Percentiles rank a stretch among this genome's conserved stretches.
phyloP scores from a whole-genome alignment of 2,329 filamentous ascomycete genomes.

The Pseudogymnoascus sp. region DNA sequence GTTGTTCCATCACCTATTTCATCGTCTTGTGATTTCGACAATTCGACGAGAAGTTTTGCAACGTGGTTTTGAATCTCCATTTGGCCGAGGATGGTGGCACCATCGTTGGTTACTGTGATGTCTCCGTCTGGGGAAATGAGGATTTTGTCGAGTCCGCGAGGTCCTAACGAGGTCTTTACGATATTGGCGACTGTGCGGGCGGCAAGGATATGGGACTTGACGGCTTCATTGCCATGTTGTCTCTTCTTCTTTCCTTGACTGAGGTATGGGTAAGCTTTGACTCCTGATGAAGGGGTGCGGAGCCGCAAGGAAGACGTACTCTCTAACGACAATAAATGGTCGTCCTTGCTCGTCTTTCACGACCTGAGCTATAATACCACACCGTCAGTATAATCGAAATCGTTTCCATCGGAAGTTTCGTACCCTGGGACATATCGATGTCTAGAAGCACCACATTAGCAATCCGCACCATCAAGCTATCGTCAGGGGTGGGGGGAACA shows the following conservation, averaged over 20 bases:
- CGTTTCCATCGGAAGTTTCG: constrained; percentile 14
- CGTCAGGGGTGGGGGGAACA: constrained; percentile 28
- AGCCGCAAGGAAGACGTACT: constrained; percentile 50
- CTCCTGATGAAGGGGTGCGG: constrained; percentile 18
- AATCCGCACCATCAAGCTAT: constrained; percentile 8
- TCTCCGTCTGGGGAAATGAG: constrained; percentile 97
- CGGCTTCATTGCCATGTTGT: constrained; percentile 90
- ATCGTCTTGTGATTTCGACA: constrained; percentile 97
- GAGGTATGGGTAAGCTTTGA: constrained; percentile 19
- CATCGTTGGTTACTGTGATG: constrained; percentile 98
- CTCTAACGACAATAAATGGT: constrained; percentile 96
- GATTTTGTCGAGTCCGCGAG: constrained; percentile 96
- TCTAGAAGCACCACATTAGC: constrained; percentile 40
- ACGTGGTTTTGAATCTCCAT: constrained; percentile 99
- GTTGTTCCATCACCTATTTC: constrained; percentile 98
- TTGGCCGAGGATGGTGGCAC: constrained; percentile 91
- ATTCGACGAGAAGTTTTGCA: constrained; percentile 89
- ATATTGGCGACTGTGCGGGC: constrained; percentile 94
- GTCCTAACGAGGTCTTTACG: constrained; percentile 92
- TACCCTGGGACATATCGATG: constrained; percentile 79
- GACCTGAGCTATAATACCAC: constrained; percentile 47
- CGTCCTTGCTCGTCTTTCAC: constrained; percentile 96
- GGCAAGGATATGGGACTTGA: constrained; percentile 96
- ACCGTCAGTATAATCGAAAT: background rate
- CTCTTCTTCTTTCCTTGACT: constrained; percentile 97